Percentiles rank a stretch among this genome's conserved stretches.
These are phyloP conservation scores for Neocucurbitaria cava DNA, from an alignment of 2,329 filamentous ascomycete genomes.

Conservation along the genomic window DNA sequence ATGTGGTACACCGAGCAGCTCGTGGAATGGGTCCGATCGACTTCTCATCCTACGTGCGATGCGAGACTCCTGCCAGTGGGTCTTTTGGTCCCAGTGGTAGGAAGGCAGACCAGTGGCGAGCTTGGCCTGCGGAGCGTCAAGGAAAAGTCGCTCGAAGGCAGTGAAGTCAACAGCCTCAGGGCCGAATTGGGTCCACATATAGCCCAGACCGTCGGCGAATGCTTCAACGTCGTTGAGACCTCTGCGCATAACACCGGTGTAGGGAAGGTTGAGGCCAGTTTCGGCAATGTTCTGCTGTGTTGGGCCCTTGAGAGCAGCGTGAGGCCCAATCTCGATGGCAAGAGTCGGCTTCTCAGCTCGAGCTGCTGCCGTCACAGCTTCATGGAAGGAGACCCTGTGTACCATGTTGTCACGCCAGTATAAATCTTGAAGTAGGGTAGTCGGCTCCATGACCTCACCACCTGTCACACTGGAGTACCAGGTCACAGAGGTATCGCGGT, in stretches of 20 bases:
- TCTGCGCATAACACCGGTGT: background rate
- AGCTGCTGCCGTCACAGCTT: background rate
- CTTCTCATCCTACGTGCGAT: no score
- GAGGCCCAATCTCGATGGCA: background rate
- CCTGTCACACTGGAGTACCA: background rate
- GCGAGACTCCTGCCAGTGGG: background rate
- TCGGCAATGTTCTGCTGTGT: conserved; percentile 21
- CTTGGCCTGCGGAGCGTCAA: background rate
- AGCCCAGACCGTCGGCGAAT: background rate
- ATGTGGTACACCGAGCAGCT: background rate
- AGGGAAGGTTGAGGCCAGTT: background rate
- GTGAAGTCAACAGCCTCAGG: background rate
- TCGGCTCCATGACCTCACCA: background rate
- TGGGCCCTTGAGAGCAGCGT: conserved; percentile 3
- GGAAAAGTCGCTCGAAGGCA: no score
- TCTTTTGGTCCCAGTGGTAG: background rate
- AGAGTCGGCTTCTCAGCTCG: background rate
- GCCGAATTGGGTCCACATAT: background rate
- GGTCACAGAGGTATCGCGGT: background rate
- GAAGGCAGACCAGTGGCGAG: background rate
- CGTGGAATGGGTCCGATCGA: background rate
- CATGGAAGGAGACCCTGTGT: background rate
- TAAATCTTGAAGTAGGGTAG: background rate
- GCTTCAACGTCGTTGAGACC: background rate
- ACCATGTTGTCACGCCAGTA: background rate